Evolutionary conservation across 139 green algal species (phyloP).

Genomic region (Haematococcus lacustris): DNA sequence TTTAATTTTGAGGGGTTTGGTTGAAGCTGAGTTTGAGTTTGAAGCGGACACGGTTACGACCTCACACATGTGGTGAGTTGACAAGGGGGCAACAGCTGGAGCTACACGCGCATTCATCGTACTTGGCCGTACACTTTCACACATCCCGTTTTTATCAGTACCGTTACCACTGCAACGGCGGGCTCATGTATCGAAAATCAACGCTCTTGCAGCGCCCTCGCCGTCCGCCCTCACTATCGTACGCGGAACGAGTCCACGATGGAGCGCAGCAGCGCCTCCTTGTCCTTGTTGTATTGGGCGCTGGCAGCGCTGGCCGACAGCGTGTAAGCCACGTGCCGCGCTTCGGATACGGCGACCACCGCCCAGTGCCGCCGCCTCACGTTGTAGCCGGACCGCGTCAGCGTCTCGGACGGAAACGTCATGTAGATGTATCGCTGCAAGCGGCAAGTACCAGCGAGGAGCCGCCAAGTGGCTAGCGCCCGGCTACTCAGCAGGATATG

Average conservation of each 20-base stretch:
- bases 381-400: slow-evolving; percentile 61
- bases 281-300: slow-evolving; percentile 53
- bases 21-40: no score
- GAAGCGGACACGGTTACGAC: no score
- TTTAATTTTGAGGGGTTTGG: no score
- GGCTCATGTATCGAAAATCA: no score
- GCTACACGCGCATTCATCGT: no score
- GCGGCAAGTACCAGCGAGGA: not conserved
- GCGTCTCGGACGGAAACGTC: slow-evolving; percentile 53
- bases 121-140: no score
- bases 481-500: not conserved
- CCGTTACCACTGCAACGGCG: no score
- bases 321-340: slow-evolving; percentile 28
- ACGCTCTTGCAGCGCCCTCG: no score
- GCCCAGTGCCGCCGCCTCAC: slow-evolving; percentile 56
- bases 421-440: slow-evolving; percentile 50
- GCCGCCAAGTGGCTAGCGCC: not conserved
- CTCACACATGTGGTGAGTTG: no score
- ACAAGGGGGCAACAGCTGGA: no score
- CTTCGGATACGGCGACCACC: slow-evolving; percentile 28
- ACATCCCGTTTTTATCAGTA: no score
- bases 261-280: slow-evolving; percentile 35
- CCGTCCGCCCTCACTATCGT: slow-evolving; percentile 9
- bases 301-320: slow-evolving; percentile 27
- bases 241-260: slow-evolving; percentile 53